Base-by-base conservation (phyloP, 768 basidiomycete genomes). In the Termitomyces sp. region DNA sequence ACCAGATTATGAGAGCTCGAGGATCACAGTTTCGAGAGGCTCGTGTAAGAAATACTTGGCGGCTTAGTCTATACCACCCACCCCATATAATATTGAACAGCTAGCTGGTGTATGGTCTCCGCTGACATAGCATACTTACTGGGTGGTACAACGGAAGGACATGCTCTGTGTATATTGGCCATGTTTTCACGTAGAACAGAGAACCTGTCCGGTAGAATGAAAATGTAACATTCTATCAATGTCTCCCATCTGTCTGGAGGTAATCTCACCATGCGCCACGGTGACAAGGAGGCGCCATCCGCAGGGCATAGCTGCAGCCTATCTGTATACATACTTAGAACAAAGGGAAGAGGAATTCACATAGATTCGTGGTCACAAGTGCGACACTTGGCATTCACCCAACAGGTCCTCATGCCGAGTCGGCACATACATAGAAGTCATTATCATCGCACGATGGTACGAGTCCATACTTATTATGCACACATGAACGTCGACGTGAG, bases 401-500 rank as follows among this genome's bases (percentile, higher is more conserved):
- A 16, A 15, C 4, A 24, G 8, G 28, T 9, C 15, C 15, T 41
- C 26, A 52, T 41, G 37, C 13, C 15, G 15, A 39, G 22, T 44
- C 28, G 9, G 9, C 37, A 39, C 16, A 39, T 39, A 1, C 16
- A 37, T 18, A 7, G 10, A 31, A 44, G 39, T 22, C 39, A 31
- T 16, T 13, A 13, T 2, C 34, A 55, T 59, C 49, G 26, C 58
- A 51, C 51, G 49, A 36, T 47, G 18, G 31, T 49, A 33, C 42
- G 33, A n/a, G 39, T 51, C 16, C 24, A n/a, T 28, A 34, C 24
- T 5, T 8, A 31, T 16, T 22, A 5, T 55, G 29, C 31, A 20
- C 58, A 51, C 47, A 59, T 51, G 48, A 26, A 45, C 33, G 31
- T 41, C 10, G 18, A 48, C 10, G 58, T 51, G 48, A 49, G 58